Base-by-base conservation (phyloP, 164 flowering plant species). In the Nelumbo lutea region DNA sequence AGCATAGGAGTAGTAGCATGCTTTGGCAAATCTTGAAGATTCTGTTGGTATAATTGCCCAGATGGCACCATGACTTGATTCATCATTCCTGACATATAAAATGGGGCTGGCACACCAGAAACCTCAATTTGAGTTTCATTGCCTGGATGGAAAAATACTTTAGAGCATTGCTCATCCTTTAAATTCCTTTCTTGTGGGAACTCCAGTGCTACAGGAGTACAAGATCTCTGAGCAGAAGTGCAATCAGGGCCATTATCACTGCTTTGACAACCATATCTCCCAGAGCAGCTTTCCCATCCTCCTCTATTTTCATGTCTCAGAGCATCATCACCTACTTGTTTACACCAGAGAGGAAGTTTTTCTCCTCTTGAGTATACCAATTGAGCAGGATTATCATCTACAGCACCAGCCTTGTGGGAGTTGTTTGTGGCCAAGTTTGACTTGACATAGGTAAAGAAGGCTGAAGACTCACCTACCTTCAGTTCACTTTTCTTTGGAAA, bases 361-460 rank as follows among this genome's bases (percentile, higher is more conserved):
- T 83, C 79, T 61, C 13, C 2, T 14, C 66, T 76, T 59, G 57
- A 59, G 40, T 59, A 56, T 52, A 60, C 66, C 39, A 68, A 50
- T 15, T 59, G 80, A 72, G 80, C 67, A 57, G 75, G 61, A 74
- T 65, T 75, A 45, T 68, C 85, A 47, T 78, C 80, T 44, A 69
- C 38, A 68, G 55, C 71, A 39, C 73, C 72, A 67, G 51, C 55
- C 58, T 60, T 76, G 62, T 66, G 81, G 59, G 78, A 45, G 58
- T 56, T 78, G 75, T 58, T 77, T 70, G 67, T 72, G 15, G 73
- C 45, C 4, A 73, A 70, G 75, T 75, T 82, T 72, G 95, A 81
- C 76, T 90, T 95, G 67, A 89, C 91, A 70, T 95, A 92, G 3
- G 96, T 87, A 69, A 92, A 87, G 82, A 95, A 95, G 70, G 99